phyloP scores from a whole-genome alignment of 2,329 filamentous ascomycete species.

The Colletotrichum lindemuthianum region DNA sequence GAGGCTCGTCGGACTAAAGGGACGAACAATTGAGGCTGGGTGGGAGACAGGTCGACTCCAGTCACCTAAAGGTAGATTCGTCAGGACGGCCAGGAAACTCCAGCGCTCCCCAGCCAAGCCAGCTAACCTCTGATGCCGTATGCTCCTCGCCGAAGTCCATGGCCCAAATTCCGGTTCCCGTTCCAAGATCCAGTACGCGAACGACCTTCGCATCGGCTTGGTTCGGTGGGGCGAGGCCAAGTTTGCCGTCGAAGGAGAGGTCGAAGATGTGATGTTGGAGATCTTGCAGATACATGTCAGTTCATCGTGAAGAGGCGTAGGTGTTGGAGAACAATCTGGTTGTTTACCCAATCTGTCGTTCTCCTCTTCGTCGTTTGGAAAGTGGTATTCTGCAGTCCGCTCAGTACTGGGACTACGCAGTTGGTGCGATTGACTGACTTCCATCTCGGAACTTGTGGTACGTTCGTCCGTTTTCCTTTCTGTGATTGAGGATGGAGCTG shows the following conservation, averaged over 20 bases:
- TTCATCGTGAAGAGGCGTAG: too few species aligned
- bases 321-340: fast-evolving
- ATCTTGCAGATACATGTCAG: slow-evolving; percentile 43
- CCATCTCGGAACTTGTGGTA: slow-evolving; percentile 39
- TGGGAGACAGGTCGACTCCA: slow-evolving; percentile 52
- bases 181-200: slow-evolving; percentile 42
- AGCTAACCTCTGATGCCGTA: slow-evolving; percentile 43
- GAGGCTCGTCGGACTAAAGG: background rate
- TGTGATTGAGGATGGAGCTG: slow-evolving; percentile 44
- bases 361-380: slow-evolving; percentile 36
- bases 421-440: slow-evolving; percentile 8
- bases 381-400: slow-evolving; percentile 32
- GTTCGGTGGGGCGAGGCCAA: slow-evolving; percentile 30
- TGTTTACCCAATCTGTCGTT: slow-evolving; percentile 33
- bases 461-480: slow-evolving; percentile 36
- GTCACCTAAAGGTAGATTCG: slow-evolving; percentile 38
- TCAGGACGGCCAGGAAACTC: background rate
- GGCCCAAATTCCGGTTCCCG: slow-evolving; percentile 45
- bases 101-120: background rate
- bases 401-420: background rate
- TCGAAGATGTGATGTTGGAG: slow-evolving; percentile 65
- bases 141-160: slow-evolving; percentile 55
- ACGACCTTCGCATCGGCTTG: slow-evolving; percentile 32
- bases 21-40: slow-evolving; percentile 50
- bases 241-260: slow-evolving; percentile 49